phyloP scores from a whole-genome alignment of 805 yeast genomes.

The Millerozyma acaciae region DNA sequence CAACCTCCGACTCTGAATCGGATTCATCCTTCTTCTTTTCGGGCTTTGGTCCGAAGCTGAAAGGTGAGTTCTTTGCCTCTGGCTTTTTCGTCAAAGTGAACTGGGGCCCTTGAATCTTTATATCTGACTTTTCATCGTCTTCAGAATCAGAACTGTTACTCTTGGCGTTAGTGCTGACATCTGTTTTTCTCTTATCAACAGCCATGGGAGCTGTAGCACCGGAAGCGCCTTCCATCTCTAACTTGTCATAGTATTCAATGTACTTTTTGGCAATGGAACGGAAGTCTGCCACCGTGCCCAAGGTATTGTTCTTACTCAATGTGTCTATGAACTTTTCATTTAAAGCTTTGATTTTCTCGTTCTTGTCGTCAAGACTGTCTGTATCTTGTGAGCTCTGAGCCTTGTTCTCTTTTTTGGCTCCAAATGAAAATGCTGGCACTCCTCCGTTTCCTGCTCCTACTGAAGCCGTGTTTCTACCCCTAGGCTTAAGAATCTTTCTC shows the following conservation, averaged over 20 bases:
- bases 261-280: conserved; percentile 57
- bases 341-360: conserved; percentile 58
- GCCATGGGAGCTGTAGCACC: background rate
- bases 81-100: conserved; percentile 28
- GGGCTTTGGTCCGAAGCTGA: conserved; percentile 33
- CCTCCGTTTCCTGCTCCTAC: background rate
- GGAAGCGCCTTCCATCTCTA: conserved; percentile 2
- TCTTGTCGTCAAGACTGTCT: conserved; percentile 21
- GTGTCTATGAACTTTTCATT: conserved; percentile 56
- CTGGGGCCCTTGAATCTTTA: conserved; percentile 34
- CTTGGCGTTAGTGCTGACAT: conserved; percentile 4
- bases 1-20: conserved; percentile 58
- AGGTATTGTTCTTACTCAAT: conserved; percentile 36
- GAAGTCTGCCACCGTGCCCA: conserved; percentile 53
- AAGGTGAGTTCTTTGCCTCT: conserved; percentile 32
- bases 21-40: conserved; percentile 32
- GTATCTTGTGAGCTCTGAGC: background rate
- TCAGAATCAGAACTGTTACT: conserved; percentile 21
- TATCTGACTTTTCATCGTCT: conserved; percentile 22
- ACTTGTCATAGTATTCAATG: conserved; percentile 42
- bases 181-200: background rate
- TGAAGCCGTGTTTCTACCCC: conserved; percentile 18
- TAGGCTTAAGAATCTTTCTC: conserved; percentile 66
- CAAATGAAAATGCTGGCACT: conserved; percentile 18
- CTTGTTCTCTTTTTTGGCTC: conserved; percentile 29